phyloP scores from a whole-genome alignment of 2,329 filamentous ascomycete species.

The Xylaria sp. region DNA sequence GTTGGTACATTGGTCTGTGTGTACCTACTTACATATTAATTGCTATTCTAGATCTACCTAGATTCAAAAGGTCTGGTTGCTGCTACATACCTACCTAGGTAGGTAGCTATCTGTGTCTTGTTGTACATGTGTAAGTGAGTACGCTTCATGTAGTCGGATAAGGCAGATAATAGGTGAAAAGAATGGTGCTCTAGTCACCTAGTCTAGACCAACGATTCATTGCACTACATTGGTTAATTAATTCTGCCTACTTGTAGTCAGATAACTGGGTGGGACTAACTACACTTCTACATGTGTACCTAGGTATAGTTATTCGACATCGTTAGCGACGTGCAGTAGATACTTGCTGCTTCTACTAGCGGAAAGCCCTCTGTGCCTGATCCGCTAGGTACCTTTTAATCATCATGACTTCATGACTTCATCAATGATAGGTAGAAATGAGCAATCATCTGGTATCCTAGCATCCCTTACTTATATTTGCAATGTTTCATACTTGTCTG shows the following conservation, averaged over 20 bases:
- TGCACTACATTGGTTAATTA: neutral
- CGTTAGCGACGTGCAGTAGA: neutral
- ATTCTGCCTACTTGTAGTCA: neutral
- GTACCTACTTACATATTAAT: neutral
- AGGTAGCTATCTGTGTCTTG: no score
- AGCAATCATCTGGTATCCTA: neutral
- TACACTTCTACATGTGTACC: no score
- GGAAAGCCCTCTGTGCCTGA: neutral
- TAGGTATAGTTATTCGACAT: neutral
- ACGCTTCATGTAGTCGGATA: neutral
- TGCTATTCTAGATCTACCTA: conserved; percentile 3
- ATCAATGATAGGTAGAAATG: neutral
- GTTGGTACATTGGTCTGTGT: neutral
- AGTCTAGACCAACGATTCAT: no score
- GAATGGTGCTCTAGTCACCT: neutral
- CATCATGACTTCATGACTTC: neutral
- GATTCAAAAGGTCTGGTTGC: neutral
- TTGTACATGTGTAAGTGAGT: conserved; percentile 1
- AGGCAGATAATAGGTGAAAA: neutral
- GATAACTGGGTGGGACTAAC: no score
- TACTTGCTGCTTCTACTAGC: neutral
- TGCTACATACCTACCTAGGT: no score
- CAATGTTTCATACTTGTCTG: neutral
- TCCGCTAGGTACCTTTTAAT: neutral
- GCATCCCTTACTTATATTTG: no score